Percentiles rank a stretch among this genome's conserved stretches.
phyloP scores from a whole-genome alignment of 225 moss, liverwort and hornwort species.

The Anthoceros angustus region DNA sequence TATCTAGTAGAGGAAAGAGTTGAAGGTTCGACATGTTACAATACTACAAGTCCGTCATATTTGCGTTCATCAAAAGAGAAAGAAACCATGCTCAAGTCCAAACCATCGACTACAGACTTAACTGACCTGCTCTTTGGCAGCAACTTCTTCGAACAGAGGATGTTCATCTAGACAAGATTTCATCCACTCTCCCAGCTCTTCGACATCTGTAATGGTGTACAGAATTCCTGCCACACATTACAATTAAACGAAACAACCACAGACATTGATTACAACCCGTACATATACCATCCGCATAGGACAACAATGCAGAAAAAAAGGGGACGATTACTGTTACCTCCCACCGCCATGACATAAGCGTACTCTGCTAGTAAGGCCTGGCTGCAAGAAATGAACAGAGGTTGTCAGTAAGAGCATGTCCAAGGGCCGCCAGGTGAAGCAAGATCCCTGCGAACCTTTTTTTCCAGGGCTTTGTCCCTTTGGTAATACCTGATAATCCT shows the following conservation, averaged over 20 bases:
- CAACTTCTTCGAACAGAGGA: conserved; percentile 64
- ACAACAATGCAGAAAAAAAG: neutral
- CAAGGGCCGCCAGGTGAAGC: no score
- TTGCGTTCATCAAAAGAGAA: neutral
- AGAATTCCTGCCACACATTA: conserved; percentile 45
- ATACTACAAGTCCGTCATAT: no score
- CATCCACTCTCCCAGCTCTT: conserved; percentile 97
- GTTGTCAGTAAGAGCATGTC: no score
- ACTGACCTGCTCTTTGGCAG: conserved; percentile 55
- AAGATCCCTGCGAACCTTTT: no score
- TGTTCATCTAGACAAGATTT: conserved; percentile 59
- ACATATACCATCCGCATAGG: neutral
- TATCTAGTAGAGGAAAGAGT: neutral
- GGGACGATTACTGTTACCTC: conserved; percentile 39
- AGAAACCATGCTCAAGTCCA: no score
- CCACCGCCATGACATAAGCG: conserved; percentile 72
- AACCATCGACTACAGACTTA: no score
- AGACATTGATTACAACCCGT: neutral
- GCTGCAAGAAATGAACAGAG: conserved; percentile 33
- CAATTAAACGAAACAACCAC: conserved; percentile 4
- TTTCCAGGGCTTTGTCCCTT: neutral
- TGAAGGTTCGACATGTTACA: no score
- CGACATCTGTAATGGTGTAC: conserved; percentile 89
- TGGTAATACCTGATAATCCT: conserved; percentile 72
- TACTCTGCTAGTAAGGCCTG: conserved; percentile 91